Base-by-base conservation (phyloP, 805 yeast genomes). In the Nakazawaea anatomiae region DNA sequence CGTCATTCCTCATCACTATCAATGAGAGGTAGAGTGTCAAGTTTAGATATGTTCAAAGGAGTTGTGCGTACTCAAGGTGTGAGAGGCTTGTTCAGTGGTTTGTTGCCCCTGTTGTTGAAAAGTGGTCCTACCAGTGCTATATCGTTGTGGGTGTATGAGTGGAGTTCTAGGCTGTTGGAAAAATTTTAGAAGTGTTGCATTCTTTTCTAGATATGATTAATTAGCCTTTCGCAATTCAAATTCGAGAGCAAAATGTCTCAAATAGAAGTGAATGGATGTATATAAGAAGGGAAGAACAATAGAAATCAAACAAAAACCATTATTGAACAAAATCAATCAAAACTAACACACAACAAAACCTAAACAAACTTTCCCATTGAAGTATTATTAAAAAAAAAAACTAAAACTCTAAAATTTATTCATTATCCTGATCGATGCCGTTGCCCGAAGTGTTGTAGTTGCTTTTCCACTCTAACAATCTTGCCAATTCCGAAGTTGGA, bases 51-150 rank as follows among this genome's bases (percentile, higher is more conserved):
- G 53, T 51, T 18, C 52, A 51, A 46, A 11, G 63, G 69, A 28
- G 74, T 89, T 0, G 77, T 75, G 60, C 40, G 41, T 0, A 60
- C 63, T 1, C 87, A 83, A 54, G 95, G 94, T 0, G n/a, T 80
- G 1, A 53, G 60, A 5, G 96, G 92, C 0, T 86, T 89, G 54
- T 94, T 94, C 65, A 81, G 83, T 57, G 99, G 99, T 0, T 66
- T 94, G 27, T 69, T 82, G 2, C 87, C 96, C 1, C 67, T 96
- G 4, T 60, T 91, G 4, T 51, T 85, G 47, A 90, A 90, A 63
- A 79, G 88, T 11, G 94, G 92, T 0, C 97, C 97, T 0, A 80
- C 88, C 1, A 75, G 72, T 57, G 82, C 69, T 5, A 53, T 66
- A 27, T 65, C 68, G 43, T 60, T 69, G 9, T 65, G 63, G 62